Evolutionary conservation across 2,329 filamentous ascomycete genomes (phyloP).

Genomic region (Ambrosiella beaveri): DNA sequence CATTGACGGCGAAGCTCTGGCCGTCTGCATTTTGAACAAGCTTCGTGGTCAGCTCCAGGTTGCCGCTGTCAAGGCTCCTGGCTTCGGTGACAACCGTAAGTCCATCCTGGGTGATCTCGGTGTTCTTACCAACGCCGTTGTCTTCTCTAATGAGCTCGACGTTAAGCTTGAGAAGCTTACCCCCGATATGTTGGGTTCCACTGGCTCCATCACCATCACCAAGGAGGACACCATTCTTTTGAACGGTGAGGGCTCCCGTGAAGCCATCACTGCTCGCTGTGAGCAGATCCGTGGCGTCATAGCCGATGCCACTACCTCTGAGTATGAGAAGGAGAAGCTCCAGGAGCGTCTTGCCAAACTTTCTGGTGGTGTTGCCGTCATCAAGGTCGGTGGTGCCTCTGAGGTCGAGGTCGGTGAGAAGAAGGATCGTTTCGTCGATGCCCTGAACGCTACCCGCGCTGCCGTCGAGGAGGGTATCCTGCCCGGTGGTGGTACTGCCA

Average conservation of each 20-base stretch:
- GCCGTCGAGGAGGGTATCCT: slow-evolving; percentile 99
- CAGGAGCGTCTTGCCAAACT: slow-evolving; percentile 99
- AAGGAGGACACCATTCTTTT: slow-evolving; percentile 99
- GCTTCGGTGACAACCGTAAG: slow-evolving; percentile 99
- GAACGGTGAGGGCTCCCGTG: slow-evolving; percentile 92
- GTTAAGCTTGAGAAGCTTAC: slow-evolving; percentile 99
- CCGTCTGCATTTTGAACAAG: slow-evolving; percentile 99
- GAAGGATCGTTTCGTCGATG: slow-evolving; percentile 99
- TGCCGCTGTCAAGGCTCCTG: slow-evolving; percentile 93
- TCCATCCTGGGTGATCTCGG: slow-evolving; percentile 94
- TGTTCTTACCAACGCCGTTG: slow-evolving; percentile 87
- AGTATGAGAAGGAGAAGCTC: slow-evolving; percentile 99
- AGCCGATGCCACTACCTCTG: slow-evolving; percentile 78
- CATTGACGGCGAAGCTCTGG: slow-evolving; percentile 94
- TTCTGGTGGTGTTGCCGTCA: slow-evolving; percentile 95
- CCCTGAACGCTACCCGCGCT: slow-evolving; percentile 90
- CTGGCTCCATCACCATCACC: slow-evolving; percentile 97
- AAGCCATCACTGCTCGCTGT: slow-evolving; percentile 81
- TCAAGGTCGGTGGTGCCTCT: slow-evolving; percentile 94
- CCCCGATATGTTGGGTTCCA: slow-evolving; percentile 86
- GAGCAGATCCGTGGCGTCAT: slow-evolving; percentile 99
- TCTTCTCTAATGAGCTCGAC: slow-evolving; percentile 97
- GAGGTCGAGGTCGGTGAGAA: slow-evolving; percentile 99
- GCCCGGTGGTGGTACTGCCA: slow-evolving; percentile 91
- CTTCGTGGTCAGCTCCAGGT: slow-evolving; percentile 98